These are phyloP conservation scores for Leavenworthia alabamica DNA, from an alignment of 345 rosid genomes.

Conservation along the genomic window DNA sequence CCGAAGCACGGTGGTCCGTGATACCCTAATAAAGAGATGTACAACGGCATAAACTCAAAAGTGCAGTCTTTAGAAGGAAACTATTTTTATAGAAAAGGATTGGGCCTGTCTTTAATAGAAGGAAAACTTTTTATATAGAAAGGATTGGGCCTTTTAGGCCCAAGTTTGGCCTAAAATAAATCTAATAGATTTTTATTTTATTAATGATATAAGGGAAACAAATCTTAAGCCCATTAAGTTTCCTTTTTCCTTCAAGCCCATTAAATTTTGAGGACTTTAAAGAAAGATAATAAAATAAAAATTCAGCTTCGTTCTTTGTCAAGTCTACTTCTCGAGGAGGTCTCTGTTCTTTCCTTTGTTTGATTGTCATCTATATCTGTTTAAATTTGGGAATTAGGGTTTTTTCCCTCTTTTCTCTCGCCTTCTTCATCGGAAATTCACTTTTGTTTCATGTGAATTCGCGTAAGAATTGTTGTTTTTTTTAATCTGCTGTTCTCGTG, in stretches of 20 bases:
- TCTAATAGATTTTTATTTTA: no score
- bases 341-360: background rate
- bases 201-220: no score
- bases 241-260: no score
- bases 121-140: no score
- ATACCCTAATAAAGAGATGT: background rate
- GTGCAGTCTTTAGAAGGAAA: background rate
- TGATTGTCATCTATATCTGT: constrained; percentile 1
- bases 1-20: constrained; percentile 5
- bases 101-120: background rate
- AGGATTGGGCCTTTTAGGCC: no score
- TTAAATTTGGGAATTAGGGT: constrained; percentile 1
- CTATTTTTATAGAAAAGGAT: background rate
- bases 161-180: no score
- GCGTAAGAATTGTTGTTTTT: no score
- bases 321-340: no score
- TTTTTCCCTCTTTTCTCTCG: background rate
- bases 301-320: constrained; percentile 1
- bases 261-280: background rate
- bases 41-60: background rate
- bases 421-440: background rate
- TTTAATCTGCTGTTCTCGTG: background rate
- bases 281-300: background rate
- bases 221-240: no score
- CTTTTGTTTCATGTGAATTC: background rate